phyloP scores from a whole-genome alignment of 129 eudicot species.

The Pittosporum tobira region DNA sequence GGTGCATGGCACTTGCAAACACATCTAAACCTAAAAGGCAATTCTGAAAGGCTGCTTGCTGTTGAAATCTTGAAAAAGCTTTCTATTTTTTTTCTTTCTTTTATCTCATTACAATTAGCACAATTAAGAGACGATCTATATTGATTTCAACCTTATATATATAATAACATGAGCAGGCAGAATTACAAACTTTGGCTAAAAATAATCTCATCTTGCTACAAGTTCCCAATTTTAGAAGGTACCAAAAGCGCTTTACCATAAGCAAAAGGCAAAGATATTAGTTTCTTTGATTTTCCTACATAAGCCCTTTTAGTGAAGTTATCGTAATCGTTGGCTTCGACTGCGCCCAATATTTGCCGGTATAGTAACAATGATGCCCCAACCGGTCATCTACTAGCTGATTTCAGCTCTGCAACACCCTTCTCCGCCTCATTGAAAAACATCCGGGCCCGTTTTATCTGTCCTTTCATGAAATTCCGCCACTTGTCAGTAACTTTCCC shows the following conservation, averaged over 20 bases:
- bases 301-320: constrained; percentile 12
- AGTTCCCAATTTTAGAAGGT: background rate
- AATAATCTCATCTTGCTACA: background rate
- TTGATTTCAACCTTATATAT: background rate
- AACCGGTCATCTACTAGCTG: constrained; percentile 15
- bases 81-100: no score
- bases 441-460: constrained; percentile 12
- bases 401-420: constrained; percentile 12
- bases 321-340: constrained; percentile 14
- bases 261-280: constrained; percentile 8
- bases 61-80: no score
- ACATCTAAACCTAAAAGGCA: no score
- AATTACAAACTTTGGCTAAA: no score
- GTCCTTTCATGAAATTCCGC: constrained; percentile 17
- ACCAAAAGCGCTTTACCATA: constrained; percentile 6
- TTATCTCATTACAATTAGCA: no score
- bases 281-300: constrained; percentile 8
- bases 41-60: no score
- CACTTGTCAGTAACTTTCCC: constrained; percentile 18
- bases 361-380: constrained; percentile 8
- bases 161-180: no score
- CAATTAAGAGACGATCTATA: background rate
- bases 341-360: constrained; percentile 8
- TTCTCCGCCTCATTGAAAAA: constrained; percentile 16
- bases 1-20: no score